Percentiles rank a stretch among this genome's conserved stretches.
These are phyloP conservation scores for Alternaria arborescens DNA, from an alignment of 2,329 filamentous ascomycete genomes.

Conservation along the genomic window DNA sequence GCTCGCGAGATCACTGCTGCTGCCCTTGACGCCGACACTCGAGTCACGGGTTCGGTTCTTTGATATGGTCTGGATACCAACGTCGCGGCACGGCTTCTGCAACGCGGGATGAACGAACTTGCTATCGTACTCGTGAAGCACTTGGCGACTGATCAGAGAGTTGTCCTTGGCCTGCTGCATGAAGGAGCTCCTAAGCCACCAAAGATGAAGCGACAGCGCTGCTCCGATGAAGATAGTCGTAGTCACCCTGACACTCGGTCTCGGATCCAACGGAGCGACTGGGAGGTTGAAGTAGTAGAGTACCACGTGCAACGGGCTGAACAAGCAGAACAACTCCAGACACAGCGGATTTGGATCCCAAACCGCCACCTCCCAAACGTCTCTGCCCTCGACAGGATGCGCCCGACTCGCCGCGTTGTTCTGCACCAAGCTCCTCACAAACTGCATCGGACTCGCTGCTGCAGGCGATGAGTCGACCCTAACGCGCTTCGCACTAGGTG, in stretches of 20 bases:
- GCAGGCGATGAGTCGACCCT: conserved; percentile 84
- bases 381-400: conserved; percentile 79
- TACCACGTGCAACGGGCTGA: conserved; percentile 92
- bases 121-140: conserved; percentile 92
- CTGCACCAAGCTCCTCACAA: conserved; percentile 72
- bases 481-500: conserved; percentile 87
- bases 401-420: conserved; percentile 82
- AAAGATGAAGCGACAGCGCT: conserved; percentile 79
- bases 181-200: conserved; percentile 76
- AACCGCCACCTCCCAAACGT: conserved; percentile 93
- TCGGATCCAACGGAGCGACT: conserved; percentile 74
- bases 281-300: conserved; percentile 91
- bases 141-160: conserved; percentile 85
- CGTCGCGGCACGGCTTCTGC: conserved; percentile 80
- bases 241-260: conserved; percentile 85
- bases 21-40: conserved; percentile 51
- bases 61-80: conserved; percentile 76
- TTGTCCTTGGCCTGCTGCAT: conserved; percentile 86
- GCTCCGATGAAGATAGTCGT: conserved; percentile 80
- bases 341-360: conserved; percentile 93
- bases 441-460: conserved; percentile 78
- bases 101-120: conserved; percentile 93
- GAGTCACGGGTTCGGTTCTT: conserved; percentile 45
- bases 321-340: conserved; percentile 83
- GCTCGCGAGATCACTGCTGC: conserved; percentile 53